Evolutionary conservation across 768 basidiomycete species (phyloP).

Genomic region (Leucocoprinus birnbaumii): DNA sequence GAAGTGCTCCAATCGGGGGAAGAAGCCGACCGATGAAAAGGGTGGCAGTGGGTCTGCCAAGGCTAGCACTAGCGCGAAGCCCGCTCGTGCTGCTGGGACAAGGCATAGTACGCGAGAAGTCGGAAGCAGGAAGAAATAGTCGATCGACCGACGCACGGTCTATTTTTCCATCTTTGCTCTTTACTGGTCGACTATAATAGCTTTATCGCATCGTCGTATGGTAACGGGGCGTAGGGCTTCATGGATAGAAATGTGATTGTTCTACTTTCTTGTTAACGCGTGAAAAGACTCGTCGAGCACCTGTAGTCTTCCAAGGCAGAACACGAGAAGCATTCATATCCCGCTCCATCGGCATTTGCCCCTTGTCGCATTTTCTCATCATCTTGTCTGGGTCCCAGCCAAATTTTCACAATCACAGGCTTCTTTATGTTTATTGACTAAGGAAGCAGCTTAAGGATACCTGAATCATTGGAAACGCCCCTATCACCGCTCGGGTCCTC

Average conservation of each 20-base stretch:
- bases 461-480: background rate
- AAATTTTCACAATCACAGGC: too few species aligned
- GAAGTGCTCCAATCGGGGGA: slow-evolving; percentile 4
- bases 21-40: slow-evolving; percentile 2
- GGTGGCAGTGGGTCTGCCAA: background rate
- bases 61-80: background rate
- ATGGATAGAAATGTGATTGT: too few species aligned
- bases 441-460: background rate
- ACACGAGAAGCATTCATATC: too few species aligned
- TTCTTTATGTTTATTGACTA: too few species aligned
- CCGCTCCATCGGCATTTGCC: too few species aligned
- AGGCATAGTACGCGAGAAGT: slow-evolving; percentile 5
- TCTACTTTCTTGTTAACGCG: too few species aligned
- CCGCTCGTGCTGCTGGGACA: background rate
- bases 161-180: background rate
- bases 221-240: too few species aligned
- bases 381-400: too few species aligned
- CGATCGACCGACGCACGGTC: background rate
- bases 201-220: background rate
- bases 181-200: background rate
- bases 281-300: too few species aligned
- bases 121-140: slow-evolving; percentile 1
- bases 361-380: too few species aligned
- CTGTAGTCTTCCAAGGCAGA: too few species aligned
- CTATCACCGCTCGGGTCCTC: background rate